Evolutionary conservation across 495 filamentous ascomycete species (phyloP).

Genomic region (Neurospora hispaniola): DNA sequence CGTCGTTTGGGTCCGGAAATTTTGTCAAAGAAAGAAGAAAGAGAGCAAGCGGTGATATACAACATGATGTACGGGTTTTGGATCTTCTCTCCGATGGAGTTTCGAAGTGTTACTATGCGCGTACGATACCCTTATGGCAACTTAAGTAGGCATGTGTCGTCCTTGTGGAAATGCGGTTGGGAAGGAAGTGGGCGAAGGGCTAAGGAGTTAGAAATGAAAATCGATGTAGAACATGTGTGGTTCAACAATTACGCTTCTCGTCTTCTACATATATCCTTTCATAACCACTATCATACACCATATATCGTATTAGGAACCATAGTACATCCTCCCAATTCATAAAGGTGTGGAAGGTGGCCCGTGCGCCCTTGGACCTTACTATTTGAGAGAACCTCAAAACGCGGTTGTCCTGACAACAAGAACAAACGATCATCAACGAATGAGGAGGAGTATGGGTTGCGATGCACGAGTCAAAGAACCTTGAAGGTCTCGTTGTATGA

Average conservation of each 20-base stretch:
- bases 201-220: neutral
- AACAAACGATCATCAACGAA: conserved; percentile 5
- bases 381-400: neutral
- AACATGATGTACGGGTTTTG: neutral
- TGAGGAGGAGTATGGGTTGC: neutral
- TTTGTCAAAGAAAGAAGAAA: neutral
- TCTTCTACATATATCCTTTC: neutral
- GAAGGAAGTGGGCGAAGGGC: neutral
- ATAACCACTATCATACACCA: neutral
- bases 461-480: neutral
- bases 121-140: neutral
- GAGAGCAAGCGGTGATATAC: neutral
- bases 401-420: conserved; percentile 10
- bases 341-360: neutral
- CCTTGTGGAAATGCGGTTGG: neutral
- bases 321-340: neutral
- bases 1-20: neutral
- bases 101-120: neutral
- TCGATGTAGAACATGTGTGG: neutral
- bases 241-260: neutral
- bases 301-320: neutral
- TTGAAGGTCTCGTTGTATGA: neutral
- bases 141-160: neutral
- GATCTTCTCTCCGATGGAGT: neutral
- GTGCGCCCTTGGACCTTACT: neutral